Evolutionary conservation across 2,329 filamentous ascomycete genomes (phyloP), one percentile per base, ranked within the genome.

Genomic region (Aspergillus tubingensis): DNA sequence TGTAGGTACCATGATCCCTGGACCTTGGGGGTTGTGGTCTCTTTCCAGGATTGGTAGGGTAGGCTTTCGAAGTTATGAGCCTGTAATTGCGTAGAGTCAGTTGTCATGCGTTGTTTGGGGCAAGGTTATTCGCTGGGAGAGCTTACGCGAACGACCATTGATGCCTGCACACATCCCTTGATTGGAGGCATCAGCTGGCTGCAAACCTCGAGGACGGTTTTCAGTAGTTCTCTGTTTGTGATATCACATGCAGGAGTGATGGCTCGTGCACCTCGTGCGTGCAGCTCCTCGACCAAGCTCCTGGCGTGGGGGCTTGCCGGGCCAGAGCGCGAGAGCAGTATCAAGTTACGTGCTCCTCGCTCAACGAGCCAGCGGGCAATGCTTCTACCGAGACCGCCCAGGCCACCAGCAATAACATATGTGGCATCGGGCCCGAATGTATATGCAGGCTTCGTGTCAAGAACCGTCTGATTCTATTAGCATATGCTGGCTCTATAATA

Each of bases 1-100:
- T 76, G 70, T 15, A 77, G 65, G 57, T 76, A 75, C 66, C 68
- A 70, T 3, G 71, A 68, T 8, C 72, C 76, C 8, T 69, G 58
- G 8, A 43, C 39, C n/a, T 59, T 59, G 4, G 57, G 48, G 0
- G 39, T 3, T 0, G 54, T 39, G 8, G 38, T 21, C 3, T 27
- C 30, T 3, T 39, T 27, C 54, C 54, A 60, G 5, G 54, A 51
- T 2, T 41, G 19, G n/a, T 48, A 17, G 3, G 30, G 15, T 10
- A 58, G 17, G 5, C 77, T 75, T 38, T 77, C 70, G 50, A 78
- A 79, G 5, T 74, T 51, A n/a, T 30, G 19, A n/a, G 43, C 53
- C 54, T 52, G 25, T 11, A 36, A 41, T 43, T 21, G 17, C 17
- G 19, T 3, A 43, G 8, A 13, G 51, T 53, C 19, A 53, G 30